These are phyloP conservation scores for Batrachochytrium dendrobatidis DNA, from an alignment of 371 early-diverging fungal genomes.

Conservation along the genomic window DNA sequence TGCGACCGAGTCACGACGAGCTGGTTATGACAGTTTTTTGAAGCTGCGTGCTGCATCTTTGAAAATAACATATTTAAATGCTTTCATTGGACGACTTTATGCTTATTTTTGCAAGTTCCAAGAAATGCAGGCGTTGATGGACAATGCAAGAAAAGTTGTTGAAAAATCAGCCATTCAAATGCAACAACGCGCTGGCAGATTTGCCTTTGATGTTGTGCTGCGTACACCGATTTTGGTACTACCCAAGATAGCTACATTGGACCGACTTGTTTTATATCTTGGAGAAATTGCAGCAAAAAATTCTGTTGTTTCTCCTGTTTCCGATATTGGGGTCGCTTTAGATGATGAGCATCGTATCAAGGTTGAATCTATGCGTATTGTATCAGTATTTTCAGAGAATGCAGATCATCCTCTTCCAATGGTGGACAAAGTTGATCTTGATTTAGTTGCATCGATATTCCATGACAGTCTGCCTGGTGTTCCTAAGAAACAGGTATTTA, in stretches of 20 bases:
- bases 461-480: neutral
- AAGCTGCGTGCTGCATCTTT: conserved; percentile 74
- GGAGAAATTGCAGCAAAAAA: conserved; percentile 84
- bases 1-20: conserved; percentile 42
- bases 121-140: conserved; percentile 80
- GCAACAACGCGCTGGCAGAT: conserved; percentile 61
- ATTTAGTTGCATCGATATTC: conserved; percentile 34
- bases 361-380: conserved; percentile 48
- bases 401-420: conserved; percentile 55
- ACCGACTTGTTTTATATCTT: conserved; percentile 68
- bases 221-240: conserved; percentile 86
- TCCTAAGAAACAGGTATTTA: neutral
- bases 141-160: conserved; percentile 78
- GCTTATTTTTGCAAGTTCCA: conserved; percentile 70
- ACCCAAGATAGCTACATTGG: conserved; percentile 56
- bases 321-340: conserved; percentile 5
- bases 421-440: conserved; percentile 74
- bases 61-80: conserved; percentile 63
- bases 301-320: conserved; percentile 59
- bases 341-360: conserved; percentile 4
- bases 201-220: conserved; percentile 77
- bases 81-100: conserved; percentile 32
- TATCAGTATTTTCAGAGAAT: conserved; percentile 38
- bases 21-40: conserved; percentile 80
- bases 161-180: conserved; percentile 70